Base-by-base conservation (phyloP, 1,284 basidiomycete species). In the Trametes polyzona region DNA sequence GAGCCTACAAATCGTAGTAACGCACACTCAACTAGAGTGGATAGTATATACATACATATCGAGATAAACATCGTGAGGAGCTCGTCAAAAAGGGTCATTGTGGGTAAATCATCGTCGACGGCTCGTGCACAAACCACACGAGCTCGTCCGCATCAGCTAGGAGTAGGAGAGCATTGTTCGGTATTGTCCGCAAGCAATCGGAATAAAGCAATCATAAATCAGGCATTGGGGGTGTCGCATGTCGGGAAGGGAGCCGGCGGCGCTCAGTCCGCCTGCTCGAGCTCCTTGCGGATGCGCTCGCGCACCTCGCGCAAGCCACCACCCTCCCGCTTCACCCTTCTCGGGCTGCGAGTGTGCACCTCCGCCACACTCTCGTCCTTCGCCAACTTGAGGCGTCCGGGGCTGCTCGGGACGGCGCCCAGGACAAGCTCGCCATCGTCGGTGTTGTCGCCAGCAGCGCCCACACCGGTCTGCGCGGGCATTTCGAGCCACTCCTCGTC, bases 401-500 rank as follows among this genome's bases (percentile, higher is more conserved):
- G 77, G 55, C 71, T 73, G 43, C 54, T 61, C 3, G 68, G 65
- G 12, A 58, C 55, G 47, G 67, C 66, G 2, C 49, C 51, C 4
- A 66, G 65, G 50, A 58, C 65, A 24, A 19, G 30, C 16, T 41
- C 59, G 12, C 49, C 47, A 26, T 39, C 47, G 5, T 46, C 59
- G 16, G 42, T 42, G 16, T n/a, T n/a, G n/a, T 57, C 57, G 48
- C 35, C 42, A 1, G 50, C 52, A 6, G 47, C 24, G n/a, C 43
- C 50, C n/a, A n/a, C n/a, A 14, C 21, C 36, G 19, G 58, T 50
- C 26, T 58, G 40, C 14, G 85, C 79, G 27, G 90, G 89, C 89
- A 91, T 92, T 71, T 92, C 90, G 8, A 92, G 73, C 90, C 89
- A 92, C 51, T 88, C 87, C 66, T 85, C 83, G n/a, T 83, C 82